Evolutionary conservation across 2,329 filamentous ascomycete genomes (phyloP).

Genomic region (Alternaria sp.): DNA sequence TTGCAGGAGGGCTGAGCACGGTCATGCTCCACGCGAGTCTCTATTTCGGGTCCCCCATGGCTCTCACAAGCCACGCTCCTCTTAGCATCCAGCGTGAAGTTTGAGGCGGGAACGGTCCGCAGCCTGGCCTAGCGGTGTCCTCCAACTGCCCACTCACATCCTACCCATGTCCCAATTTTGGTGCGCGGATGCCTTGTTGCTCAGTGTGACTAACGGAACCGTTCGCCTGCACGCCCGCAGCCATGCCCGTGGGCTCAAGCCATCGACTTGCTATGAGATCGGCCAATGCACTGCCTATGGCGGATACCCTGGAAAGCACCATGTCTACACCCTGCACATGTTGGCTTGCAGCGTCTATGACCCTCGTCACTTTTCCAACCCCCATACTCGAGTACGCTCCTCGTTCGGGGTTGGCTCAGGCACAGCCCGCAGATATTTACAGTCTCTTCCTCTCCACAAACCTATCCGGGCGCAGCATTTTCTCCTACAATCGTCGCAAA

Average conservation of each 20-base stretch:
- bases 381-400: slow-evolving; percentile 31
- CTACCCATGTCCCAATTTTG: slow-evolving; percentile 40
- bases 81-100: slow-evolving; percentile 43
- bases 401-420: slow-evolving; percentile 42
- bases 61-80: slow-evolving; percentile 42
- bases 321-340: slow-evolving; percentile 35
- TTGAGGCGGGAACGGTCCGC: slow-evolving; percentile 51
- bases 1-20: slow-evolving; percentile 46
- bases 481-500: slow-evolving; percentile 40
- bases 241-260: slow-evolving; percentile 49
- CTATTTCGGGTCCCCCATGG: slow-evolving; percentile 41
- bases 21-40: slow-evolving; percentile 30
- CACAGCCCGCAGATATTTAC: slow-evolving; percentile 53
- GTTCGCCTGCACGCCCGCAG: slow-evolving; percentile 47
- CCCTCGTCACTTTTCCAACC: slow-evolving; percentile 27
- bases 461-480: slow-evolving; percentile 43
- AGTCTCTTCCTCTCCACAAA: slow-evolving; percentile 39
- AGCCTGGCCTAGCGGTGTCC: slow-evolving; percentile 41
- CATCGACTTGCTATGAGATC: slow-evolving; percentile 33
- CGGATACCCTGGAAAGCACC: slow-evolving; percentile 26
- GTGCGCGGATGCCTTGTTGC: slow-evolving; percentile 39
- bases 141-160: slow-evolving; percentile 27
- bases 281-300: slow-evolving; percentile 42
- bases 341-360: slow-evolving; percentile 44
- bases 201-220: slow-evolving; percentile 45